Percentiles rank a stretch among this genome's conserved stretches.
Conservation (phyloP, 495 filamentous ascomycete species). For the Penicillium tannophilum region DNA sequence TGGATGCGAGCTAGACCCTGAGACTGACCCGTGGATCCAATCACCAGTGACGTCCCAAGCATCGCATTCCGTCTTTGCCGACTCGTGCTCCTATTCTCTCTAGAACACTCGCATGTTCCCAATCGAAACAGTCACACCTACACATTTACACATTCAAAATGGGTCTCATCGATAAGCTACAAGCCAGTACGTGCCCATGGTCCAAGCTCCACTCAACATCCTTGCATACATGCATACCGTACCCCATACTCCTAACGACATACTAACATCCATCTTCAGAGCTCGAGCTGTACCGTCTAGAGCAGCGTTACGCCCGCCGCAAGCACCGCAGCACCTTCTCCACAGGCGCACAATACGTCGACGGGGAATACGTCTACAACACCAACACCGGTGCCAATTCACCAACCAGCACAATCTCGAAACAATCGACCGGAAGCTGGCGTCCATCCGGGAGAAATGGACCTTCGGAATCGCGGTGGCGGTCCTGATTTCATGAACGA, state of each 20-base stretch:
- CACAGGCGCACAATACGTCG: slow-evolving; percentile 83
- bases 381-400: slow-evolving; percentile 36
- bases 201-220: not conserved
- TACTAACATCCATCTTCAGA: slow-evolving; percentile 40
- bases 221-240: too few relatives aligned
- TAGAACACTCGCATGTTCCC: not conserved
- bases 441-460: slow-evolving; percentile 36
- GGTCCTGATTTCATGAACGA: slow-evolving; percentile 9
- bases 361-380: slow-evolving; percentile 85
- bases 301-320: slow-evolving; percentile 87
- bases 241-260: not conserved
- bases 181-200: slow-evolving; percentile 48
- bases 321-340: slow-evolving; percentile 85
- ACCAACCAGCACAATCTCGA: slow-evolving; percentile 43
- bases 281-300: slow-evolving; percentile 87
- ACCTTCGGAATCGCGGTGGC: slow-evolving; percentile 34
- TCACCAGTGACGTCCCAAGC: not conserved
- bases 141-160: slow-evolving; percentile 30
- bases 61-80: too few relatives aligned
- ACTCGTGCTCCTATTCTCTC: not conserved
- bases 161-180: slow-evolving; percentile 57
- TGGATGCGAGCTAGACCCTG: not conserved
- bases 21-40: not conserved
- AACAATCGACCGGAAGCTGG: slow-evolving; percentile 48
- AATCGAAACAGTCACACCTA: not conserved